Base-by-base conservation (phyloP, 2,329 filamentous ascomycete species). In the Monascus ruber region DNA sequence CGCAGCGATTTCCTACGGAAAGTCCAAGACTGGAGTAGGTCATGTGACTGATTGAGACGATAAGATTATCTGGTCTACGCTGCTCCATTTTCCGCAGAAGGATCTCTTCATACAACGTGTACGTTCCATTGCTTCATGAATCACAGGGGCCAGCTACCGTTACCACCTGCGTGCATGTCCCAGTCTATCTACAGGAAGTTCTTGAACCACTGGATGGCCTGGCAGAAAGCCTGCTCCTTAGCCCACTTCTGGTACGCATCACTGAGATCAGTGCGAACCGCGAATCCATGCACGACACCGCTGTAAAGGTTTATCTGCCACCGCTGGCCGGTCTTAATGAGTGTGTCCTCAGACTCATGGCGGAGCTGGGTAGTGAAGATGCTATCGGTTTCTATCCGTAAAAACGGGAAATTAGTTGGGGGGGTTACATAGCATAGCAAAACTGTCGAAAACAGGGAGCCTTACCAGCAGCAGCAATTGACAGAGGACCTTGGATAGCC, bases 231-330 rank as follows among this genome's bases (percentile, higher is more conserved):
- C 63, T 82, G 77, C 64, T 93, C 83, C 72, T 85, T 88, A 31
- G 83, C 80, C 51, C 74, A 89, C 58, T 73, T 77, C 53, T 74
- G 60, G 34, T 66, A 47, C 57, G 71, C 72, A 46, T 78, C 71
- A 44, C 53, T 71, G 27, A 72, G 42, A 55, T 91, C 82, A 26
- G 70, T 71, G 40, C 84, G 75, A 2, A 87, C 79, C 6, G 79
- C 71, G 52, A 91, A 94, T 0, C 85, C 85, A 59, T 93, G 85
- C 40, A 64, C 62, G 26, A 85, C 77, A 39, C 77, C 76, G 2
- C 76, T 77, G 69, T 76, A 91, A 6, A 93, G 68, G 59, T 73
- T 84, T 58, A 91, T 81, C 65, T 93, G 84, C 64, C 83, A 91
- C 24, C 76, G 74, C 36, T 70, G 62, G 26, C 70, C 71, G 3